Conservation (phyloP, 75 land plant species). For the Pinus albicaulis region DNA sequence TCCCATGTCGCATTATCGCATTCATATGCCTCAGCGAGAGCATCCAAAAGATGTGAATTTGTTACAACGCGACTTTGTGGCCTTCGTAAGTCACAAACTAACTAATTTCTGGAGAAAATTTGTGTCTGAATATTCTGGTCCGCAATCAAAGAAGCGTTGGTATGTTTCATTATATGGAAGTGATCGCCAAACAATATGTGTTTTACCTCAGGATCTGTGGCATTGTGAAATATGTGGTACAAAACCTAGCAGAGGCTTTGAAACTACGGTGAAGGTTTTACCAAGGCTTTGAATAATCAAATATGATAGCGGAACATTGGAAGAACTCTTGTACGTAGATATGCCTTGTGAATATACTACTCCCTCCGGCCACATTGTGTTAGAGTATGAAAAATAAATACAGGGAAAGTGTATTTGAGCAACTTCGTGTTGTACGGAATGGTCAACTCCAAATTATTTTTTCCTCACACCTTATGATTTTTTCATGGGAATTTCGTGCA, state of each 20-base stretch:
- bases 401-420: conserved; percentile 97
- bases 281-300: conserved; percentile 92
- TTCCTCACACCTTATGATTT: conserved; percentile 80
- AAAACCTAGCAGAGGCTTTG: conserved; percentile 94
- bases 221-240: conserved; percentile 97
- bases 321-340: conserved; percentile 88
- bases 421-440: conserved; percentile 89
- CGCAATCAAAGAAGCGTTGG: conserved; percentile 87
- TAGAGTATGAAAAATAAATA: conserved; percentile 95
- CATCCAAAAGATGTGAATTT: background rate
- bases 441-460: conserved; percentile 82
- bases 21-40: too few relatives aligned
- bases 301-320: conserved; percentile 89
- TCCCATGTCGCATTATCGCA: too few relatives aligned
- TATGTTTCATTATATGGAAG: conserved; percentile 90
- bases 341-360: conserved; percentile 81
- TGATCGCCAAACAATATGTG: conserved; percentile 89
- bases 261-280: conserved; percentile 91
- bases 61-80: too few relatives aligned
- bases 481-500: conserved; percentile 78
- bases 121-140: conserved; percentile 80
- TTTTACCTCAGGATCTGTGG: conserved; percentile 97
- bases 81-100: background rate
- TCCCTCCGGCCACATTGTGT: conserved; percentile 78
- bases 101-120: conserved; percentile 86